phyloP scores from a whole-genome alignment of 1,284 basidiomycete species.

The Ceratobasidium sp. region DNA sequence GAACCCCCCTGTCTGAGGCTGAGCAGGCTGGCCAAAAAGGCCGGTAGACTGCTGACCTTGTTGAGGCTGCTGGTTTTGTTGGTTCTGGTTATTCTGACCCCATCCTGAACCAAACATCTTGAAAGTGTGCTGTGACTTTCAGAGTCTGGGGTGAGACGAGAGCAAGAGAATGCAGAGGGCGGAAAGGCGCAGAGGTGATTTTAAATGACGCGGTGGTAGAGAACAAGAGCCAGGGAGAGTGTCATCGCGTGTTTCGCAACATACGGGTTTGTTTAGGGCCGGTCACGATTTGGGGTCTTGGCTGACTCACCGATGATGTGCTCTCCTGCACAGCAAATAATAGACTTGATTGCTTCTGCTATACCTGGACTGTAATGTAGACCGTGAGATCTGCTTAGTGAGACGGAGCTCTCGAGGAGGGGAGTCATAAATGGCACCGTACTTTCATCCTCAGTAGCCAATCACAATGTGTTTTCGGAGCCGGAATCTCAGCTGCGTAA shows the following conservation, averaged over 20 bases:
- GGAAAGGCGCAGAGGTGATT: not conserved
- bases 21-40: constrained; percentile 52
- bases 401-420: not conserved
- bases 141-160: constrained; percentile 28
- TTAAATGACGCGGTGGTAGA: constrained; percentile 32
- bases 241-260: constrained; percentile 29
- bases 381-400: not conserved
- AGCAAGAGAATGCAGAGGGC: not conserved
- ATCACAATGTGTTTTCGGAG: not conserved
- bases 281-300: constrained; percentile 19
- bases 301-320: not conserved
- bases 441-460: not conserved
- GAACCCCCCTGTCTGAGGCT: constrained; percentile 32
- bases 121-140: constrained; percentile 30
- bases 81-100: constrained; percentile 49
- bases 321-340: not conserved
- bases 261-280: constrained; percentile 26
- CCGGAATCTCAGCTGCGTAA: not conserved
- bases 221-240: constrained; percentile 13
- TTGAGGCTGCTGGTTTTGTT: constrained; percentile 56
- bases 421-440: not conserved
- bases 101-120: constrained; percentile 39
- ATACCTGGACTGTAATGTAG: not conserved
- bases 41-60: constrained; percentile 44
- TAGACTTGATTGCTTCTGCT: not conserved